A percentile compares a stretch with the other conserved stretches of the same genome.
Evolutionary conservation across 306 rosid genomes (phyloP).

Genomic region (Vigna mungo): DNA sequence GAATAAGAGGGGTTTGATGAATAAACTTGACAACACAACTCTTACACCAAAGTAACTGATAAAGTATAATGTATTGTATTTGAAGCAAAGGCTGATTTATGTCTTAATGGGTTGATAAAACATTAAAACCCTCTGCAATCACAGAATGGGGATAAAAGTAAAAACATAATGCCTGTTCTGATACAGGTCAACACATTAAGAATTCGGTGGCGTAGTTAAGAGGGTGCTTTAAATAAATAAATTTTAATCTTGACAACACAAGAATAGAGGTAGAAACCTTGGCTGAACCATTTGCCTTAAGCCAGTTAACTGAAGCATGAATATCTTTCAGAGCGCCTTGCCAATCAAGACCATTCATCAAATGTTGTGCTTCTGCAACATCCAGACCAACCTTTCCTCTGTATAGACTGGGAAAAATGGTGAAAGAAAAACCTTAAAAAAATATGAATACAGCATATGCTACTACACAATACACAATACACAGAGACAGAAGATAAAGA

Average conservation of each 20-base stretch:
- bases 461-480: background rate
- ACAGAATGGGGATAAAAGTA: background rate
- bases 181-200: background rate
- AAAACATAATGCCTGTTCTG: constrained; percentile 23
- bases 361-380: constrained; percentile 92
- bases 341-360: constrained; percentile 94
- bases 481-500: background rate
- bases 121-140: constrained; percentile 19
- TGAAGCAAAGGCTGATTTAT: constrained; percentile 10
- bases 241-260: constrained; percentile 20
- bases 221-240: background rate
- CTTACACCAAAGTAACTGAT: background rate
- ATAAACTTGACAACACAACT: background rate
- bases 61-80: background rate
- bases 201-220: background rate
- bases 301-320: constrained; percentile 87
- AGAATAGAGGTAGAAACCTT: constrained; percentile 63
- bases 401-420: constrained; percentile 57
- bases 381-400: constrained; percentile 94
- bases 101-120: background rate
- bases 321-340: constrained; percentile 95
- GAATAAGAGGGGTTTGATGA: background rate
- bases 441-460: constrained; percentile 32
- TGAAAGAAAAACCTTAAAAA: constrained; percentile 16
- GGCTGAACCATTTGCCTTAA: constrained; percentile 87